Evolutionary conservation across 164 flowering plant genomes (phyloP).

Genomic region (Brasenia schreberi): DNA sequence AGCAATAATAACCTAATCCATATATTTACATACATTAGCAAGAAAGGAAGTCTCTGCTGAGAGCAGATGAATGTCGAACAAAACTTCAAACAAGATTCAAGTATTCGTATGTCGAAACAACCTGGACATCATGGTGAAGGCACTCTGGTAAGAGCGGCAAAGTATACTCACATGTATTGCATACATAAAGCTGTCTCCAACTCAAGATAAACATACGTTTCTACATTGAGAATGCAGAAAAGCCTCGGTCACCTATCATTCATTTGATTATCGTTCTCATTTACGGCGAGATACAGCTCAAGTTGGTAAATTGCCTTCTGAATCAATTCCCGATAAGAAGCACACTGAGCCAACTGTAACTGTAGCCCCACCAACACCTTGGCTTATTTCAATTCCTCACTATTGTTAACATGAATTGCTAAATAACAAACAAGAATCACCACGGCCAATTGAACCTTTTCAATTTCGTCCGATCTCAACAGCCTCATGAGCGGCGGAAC

Average conservation of each 20-base stretch:
- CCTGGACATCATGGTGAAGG: too few species aligned
- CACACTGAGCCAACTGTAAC: slow-evolving; percentile 30
- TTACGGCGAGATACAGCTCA: slow-evolving; percentile 45
- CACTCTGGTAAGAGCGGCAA: too few species aligned
- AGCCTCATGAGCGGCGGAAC: slow-evolving; percentile 43
- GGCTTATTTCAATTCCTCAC: slow-evolving; percentile 44
- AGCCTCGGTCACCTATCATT: slow-evolving; percentile 9
- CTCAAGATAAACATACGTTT: too few species aligned
- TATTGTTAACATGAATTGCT: slow-evolving; percentile 45
- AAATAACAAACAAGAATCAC: slow-evolving; percentile 58
- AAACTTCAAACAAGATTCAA: too few species aligned
- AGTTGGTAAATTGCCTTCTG: slow-evolving; percentile 45
- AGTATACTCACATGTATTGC: too few species aligned
- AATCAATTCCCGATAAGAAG: slow-evolving; percentile 42
- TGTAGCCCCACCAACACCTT: slow-evolving; percentile 39
- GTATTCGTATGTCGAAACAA: too few species aligned
- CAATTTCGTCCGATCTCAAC: slow-evolving; percentile 34
- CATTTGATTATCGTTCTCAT: slow-evolving; percentile 23
- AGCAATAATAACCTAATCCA: too few species aligned
- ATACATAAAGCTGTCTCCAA: too few species aligned
- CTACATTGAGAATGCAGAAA: too few species aligned
- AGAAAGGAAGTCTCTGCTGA: too few species aligned
- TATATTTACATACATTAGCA: too few species aligned
- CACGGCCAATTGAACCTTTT: slow-evolving; percentile 28
- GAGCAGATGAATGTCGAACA: too few species aligned